Evolutionary conservation across 768 basidiomycete species (phyloP).

Genomic region (Tylopilus sp.): DNA sequence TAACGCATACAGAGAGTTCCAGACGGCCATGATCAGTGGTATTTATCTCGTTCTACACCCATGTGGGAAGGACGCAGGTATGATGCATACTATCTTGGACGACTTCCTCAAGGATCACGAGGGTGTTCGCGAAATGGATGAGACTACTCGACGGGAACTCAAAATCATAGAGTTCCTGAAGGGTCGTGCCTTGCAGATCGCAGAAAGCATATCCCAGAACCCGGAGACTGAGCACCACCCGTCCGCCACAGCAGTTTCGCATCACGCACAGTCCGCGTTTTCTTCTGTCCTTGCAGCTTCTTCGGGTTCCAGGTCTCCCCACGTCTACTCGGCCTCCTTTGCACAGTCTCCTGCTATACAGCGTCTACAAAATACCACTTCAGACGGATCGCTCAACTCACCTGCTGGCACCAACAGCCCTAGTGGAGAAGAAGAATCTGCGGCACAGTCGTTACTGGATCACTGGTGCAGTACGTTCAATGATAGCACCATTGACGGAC

Average conservation of each 20-base stretch:
- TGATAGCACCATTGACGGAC: conserved; percentile 54
- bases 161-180: conserved; percentile 84
- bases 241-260: conserved; percentile 11
- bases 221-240: conserved; percentile 37
- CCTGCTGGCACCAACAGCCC: conserved; percentile 70
- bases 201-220: conserved; percentile 30
- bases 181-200: conserved; percentile 56
- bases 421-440: conserved; percentile 64
- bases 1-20: conserved; percentile 84
- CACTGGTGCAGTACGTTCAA: conserved; percentile 84
- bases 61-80: conserved; percentile 59
- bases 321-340: conserved; percentile 25
- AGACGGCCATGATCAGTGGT: conserved; percentile 85
- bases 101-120: conserved; percentile 63
- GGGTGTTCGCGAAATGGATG: conserved; percentile 62
- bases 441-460: conserved; percentile 76
- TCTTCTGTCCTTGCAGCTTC: conserved; percentile 24
- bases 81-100: conserved; percentile 79
- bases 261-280: conserved; percentile 16
- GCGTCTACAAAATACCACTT: conserved; percentile 44
- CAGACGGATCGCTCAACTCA: conserved; percentile 49
- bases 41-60: conserved; percentile 84
- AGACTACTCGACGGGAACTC: conserved; percentile 77
- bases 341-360: conserved; percentile 52
- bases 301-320: conserved; percentile 21